A percentile compares a stretch with the other conserved stretches of the same genome.
These are phyloP conservation scores for Psilocybe cubensis DNA, from an alignment of 768 basidiomycete species.

Conservation along the genomic window DNA sequence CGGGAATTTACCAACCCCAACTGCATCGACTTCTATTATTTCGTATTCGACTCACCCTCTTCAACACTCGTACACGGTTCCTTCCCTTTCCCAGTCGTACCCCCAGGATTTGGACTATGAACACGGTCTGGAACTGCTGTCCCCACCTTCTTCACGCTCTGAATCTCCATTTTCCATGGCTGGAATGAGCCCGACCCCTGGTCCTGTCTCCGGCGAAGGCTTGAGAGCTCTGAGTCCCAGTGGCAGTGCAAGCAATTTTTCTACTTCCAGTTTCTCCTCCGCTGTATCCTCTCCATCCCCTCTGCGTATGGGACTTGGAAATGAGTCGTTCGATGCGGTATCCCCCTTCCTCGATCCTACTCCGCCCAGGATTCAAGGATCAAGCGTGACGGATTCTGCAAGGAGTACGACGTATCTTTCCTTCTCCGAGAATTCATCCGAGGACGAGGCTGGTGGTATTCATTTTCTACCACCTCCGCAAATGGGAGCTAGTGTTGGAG, in stretches of 20 bases:
- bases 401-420: conserved; percentile 21
- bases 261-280: conserved; percentile 12
- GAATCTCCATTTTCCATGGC: conserved; percentile 43
- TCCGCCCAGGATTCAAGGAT: background rate
- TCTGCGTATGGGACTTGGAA: conserved; percentile 17
- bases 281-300: conserved; percentile 16
- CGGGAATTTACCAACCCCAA: background rate
- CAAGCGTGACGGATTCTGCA: conserved; percentile 14
- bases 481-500: background rate
- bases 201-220: background rate
- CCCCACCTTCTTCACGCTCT: conserved; percentile 45
- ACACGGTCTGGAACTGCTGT: conserved; percentile 45
- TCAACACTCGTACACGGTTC: conserved; percentile 23
- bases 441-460: conserved; percentile 2
- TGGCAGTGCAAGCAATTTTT: background rate
- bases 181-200: conserved; percentile 19
- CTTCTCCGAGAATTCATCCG: conserved; percentile 10
- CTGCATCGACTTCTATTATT: background rate
- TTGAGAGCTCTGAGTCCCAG: conserved; percentile 10
- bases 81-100: conserved; percentile 46
- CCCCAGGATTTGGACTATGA: conserved; percentile 47
- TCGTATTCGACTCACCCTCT: conserved; percentile 3
- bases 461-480: background rate
- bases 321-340: conserved; percentile 19
- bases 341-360: conserved; percentile 13